A percentile compares a stretch with the other conserved stretches of the same genome.
Conservation (phyloP, 2,329 filamentous ascomycete species). For the Trichoderma koningiopsis region DNA sequence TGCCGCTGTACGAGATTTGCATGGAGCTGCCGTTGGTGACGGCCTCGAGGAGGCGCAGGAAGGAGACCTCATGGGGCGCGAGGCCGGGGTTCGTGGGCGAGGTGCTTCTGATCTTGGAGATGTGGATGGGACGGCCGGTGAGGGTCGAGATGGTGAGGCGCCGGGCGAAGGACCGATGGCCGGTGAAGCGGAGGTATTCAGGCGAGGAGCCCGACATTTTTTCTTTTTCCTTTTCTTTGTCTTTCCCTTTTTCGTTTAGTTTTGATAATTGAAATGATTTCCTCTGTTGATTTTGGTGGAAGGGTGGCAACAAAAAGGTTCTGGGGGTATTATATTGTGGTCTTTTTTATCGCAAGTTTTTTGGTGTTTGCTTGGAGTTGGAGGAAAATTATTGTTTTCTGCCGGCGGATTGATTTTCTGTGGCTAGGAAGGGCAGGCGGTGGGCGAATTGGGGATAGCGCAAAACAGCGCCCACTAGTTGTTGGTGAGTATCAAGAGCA, state of each 20-base stretch:
- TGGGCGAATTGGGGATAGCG: conserved; percentile 1
- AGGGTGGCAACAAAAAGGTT: not conserved
- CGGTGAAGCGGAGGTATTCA: conserved; percentile 74
- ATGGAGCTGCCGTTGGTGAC: conserved; percentile 94
- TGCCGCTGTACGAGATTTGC: conserved; percentile 95
- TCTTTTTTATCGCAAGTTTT: conserved; percentile 8
- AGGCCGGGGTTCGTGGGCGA: conserved; percentile 88
- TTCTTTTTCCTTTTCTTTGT: not conserved
- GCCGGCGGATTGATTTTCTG: conserved; percentile 16
- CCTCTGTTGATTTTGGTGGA: not conserved
- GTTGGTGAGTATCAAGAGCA: not conserved
- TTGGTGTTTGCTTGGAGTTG: conserved; percentile 17
- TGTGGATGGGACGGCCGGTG: conserved; percentile 84
- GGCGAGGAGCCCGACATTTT: conserved; percentile 46
- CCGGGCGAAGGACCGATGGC: conserved; percentile 78
- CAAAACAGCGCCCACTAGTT: not conserved
- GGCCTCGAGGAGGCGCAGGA: conserved; percentile 89
- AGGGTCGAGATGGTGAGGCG: conserved; percentile 89
- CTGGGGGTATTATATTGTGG: not conserved
- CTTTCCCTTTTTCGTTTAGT: not conserved
- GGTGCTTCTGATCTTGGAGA: conserved; percentile 88
- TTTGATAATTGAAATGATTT: too few species aligned
- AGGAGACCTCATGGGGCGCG: conserved; percentile 89
- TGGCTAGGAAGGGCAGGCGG: conserved; percentile 22
- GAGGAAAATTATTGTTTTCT: conserved; percentile 27